phyloP scores from a whole-genome alignment of 768 basidiomycete species.

The Crepidotus variabilis region DNA sequence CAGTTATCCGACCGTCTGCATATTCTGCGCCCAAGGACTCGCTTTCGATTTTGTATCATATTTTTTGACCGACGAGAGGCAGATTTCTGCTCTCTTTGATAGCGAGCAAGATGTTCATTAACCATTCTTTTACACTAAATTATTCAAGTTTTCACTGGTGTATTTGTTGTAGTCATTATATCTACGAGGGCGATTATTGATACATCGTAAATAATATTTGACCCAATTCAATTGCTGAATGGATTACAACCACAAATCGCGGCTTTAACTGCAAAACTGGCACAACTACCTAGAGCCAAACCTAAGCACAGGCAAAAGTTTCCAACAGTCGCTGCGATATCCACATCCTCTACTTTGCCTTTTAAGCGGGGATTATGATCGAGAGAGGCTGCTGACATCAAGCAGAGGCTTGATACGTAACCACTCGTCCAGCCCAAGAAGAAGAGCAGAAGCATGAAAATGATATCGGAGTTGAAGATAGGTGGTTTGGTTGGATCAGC shows the following conservation, averaged over 20 bases:
- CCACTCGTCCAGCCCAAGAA: constrained; percentile 80
- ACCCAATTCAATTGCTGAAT: constrained; percentile 32
- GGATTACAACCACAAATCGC: constrained; percentile 72
- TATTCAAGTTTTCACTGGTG: not conserved
- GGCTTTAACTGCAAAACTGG: constrained; percentile 76
- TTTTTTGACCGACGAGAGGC: no score
- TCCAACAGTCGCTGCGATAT: constrained; percentile 78
- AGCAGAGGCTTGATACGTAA: constrained; percentile 70
- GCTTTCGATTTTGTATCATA: no score
- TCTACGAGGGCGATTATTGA: not conserved
- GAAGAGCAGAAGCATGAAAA: constrained; percentile 73
- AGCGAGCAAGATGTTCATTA: not conserved
- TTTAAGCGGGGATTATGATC: constrained; percentile 73
- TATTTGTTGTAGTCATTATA: not conserved
- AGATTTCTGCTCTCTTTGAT: no score
- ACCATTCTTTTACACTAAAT: not conserved
- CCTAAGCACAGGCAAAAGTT: constrained; percentile 79
- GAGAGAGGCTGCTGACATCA: constrained; percentile 81
- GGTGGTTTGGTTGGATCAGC: constrained; percentile 30
- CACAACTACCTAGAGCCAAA: constrained; percentile 68
- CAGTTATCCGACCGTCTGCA: no score
- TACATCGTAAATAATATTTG: not conserved
- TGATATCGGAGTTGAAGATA: constrained; percentile 69
- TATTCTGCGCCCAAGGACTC: no score
- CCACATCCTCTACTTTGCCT: constrained; percentile 72